Evolutionary conservation across 2,329 filamentous ascomycete species (phyloP).

Genomic region (Clarireedia homoeocarpa): DNA sequence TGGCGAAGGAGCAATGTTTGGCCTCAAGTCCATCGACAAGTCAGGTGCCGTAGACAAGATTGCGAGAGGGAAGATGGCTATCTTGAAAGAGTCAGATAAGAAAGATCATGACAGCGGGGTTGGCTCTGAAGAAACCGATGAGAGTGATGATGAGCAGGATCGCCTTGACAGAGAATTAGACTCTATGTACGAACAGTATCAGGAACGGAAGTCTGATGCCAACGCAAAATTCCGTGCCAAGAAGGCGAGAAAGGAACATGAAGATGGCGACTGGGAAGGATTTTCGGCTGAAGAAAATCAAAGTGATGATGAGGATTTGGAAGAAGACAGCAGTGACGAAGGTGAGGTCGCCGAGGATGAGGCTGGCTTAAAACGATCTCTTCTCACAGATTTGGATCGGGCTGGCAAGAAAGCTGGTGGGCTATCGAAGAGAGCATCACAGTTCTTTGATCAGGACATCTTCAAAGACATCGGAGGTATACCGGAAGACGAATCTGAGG

Average conservation of each 20-base stretch:
- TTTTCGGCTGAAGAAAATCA: conserved; percentile 59
- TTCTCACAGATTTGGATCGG: conserved; percentile 56
- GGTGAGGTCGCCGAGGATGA: conserved; percentile 42
- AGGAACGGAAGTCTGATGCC: conserved; percentile 66
- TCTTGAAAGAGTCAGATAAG: conserved; percentile 49
- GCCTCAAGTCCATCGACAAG: conserved; percentile 73
- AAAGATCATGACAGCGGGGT: conserved; percentile 55
- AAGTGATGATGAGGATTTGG: conserved; percentile 50
- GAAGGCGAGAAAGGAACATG: conserved; percentile 71
- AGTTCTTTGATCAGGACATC: conserved; percentile 92
- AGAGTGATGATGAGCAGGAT: conserved; percentile 74
- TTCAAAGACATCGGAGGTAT: conserved; percentile 75
- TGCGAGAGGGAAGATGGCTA: conserved; percentile 70
- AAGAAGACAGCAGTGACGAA: conserved; percentile 57
- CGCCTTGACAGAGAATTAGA: conserved; percentile 79
- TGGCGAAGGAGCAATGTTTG: conserved; percentile 80
- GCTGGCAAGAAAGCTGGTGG: conserved; percentile 43
- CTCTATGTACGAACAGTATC: conserved; percentile 77
- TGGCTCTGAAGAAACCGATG: conserved; percentile 48
- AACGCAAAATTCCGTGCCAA: conserved; percentile 90
- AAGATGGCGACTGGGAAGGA: conserved; percentile 88
- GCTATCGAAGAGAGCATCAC: conserved; percentile 75
- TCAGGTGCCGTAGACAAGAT: conserved; percentile 61
- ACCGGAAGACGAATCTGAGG: conserved; percentile 46
- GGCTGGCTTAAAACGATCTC: conserved; percentile 34